These are phyloP conservation scores for Collybiopsis luxurians DNA, from an alignment of 768 basidiomycete species.

Conservation along the genomic window DNA sequence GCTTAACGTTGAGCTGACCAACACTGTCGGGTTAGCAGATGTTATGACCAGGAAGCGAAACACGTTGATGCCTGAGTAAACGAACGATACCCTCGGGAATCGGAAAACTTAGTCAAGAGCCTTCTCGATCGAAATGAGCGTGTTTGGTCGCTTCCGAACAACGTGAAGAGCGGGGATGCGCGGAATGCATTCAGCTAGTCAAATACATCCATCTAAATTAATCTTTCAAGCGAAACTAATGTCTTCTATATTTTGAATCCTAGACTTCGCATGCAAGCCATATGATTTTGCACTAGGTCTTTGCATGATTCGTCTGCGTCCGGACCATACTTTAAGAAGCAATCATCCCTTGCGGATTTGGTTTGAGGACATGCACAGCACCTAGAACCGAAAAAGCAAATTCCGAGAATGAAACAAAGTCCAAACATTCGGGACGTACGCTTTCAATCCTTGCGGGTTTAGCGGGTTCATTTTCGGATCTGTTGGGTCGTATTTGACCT, in stretches of 20 bases:
- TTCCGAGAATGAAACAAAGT: background rate
- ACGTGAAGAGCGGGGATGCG: no score
- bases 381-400: conserved; percentile 36
- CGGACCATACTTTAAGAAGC: conserved; percentile 76
- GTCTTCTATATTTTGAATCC: conserved; percentile 88
- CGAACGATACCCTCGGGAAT: no score
- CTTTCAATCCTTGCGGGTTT: conserved; percentile 93
- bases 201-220: no score
- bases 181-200: no score
- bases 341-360: conserved; percentile 89
- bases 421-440: conserved; percentile 50
- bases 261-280: conserved; percentile 86
- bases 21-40: no score
- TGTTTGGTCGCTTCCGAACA: no score
- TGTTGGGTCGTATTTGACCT: conserved; percentile 60
- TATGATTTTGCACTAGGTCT: conserved; percentile 74
- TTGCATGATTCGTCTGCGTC: conserved; percentile 75
- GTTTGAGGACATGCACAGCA: conserved; percentile 97
- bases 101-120: no score
- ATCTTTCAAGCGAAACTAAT: no score
- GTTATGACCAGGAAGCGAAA: no score
- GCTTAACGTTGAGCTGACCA: no score
- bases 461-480: conserved; percentile 82
- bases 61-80: no score
- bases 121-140: no score